Base-by-base conservation (phyloP, 495 filamentous ascomycete species). In the Aspergillus coremiiformis region DNA sequence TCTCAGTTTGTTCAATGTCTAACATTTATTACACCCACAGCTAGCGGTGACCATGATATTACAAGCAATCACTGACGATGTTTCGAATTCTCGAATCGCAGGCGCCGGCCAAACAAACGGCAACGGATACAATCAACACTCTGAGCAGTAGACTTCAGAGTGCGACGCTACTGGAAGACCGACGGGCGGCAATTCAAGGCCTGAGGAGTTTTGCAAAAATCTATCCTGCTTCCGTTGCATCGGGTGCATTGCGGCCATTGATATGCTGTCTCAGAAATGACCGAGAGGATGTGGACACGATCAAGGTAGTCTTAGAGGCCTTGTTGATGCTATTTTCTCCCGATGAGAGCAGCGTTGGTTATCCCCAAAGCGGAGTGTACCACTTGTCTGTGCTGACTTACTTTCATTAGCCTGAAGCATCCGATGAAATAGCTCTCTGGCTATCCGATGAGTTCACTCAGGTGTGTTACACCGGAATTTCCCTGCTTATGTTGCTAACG, bases 361-460 rank as follows among this genome's bases (percentile, higher is more conserved):
- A 29, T 35, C 9, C 22, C 24, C 15, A 43, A 33, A 12, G 24
- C 14, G n/a, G 11, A 8, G 11, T 17, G 32, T 35, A 14, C 41
- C 5, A 30, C 39, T 45, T 11, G 14, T 19, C 44, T 26, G 49
- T 48, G 55, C 69, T 76, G 56, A 76, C 52, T 43, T 37, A 20
- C 20, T 23, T 49, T 45, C 1, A 52, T 44, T 64, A 86, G 84
- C 89, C 90, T 45, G 93, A 98, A 78, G 90, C 93, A 37, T 95
- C 90, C 12, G 94, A 96, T 52, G 93, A 98, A 66, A 94, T 98
- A 62, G 87, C 89, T 23, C 79, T 96, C 5, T 97, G 92, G 91
- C 78, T 98, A 49, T 92, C 93, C 43, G 93, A 98, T 70, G 91
- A 96, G 66, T 98, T 98, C 61, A 97, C 94, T 26, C 90, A 95